phyloP scores from a whole-genome alignment of 1,139 yeast species.

The Saccharomyces pastorianus region DNA sequence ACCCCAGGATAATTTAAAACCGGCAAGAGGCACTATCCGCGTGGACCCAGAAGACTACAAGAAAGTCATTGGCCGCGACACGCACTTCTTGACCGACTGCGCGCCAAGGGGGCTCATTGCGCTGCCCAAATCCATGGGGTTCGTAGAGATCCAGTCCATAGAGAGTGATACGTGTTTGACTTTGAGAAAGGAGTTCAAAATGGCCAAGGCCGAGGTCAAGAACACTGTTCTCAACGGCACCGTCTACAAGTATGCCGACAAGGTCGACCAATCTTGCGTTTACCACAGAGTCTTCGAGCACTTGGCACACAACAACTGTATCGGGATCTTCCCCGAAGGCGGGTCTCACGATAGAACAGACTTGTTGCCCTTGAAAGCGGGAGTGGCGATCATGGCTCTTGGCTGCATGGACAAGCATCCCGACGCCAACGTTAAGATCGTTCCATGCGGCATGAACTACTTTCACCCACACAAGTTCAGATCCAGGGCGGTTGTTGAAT shows the following conservation, averaged over 20 bases:
- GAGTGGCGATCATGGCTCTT: constrained; percentile 74
- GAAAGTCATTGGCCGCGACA: constrained; percentile 53
- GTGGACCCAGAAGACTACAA: constrained; percentile 43
- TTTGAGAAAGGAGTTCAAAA: constrained; percentile 67
- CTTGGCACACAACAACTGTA: constrained; percentile 66
- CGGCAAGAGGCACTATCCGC: constrained; percentile 53
- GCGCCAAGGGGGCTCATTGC: constrained; percentile 63
- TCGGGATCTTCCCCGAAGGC: constrained; percentile 94
- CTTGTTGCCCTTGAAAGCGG: constrained; percentile 65
- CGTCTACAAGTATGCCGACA: constrained; percentile 63
- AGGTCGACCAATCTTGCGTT: constrained; percentile 77
- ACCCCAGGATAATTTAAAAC: constrained; percentile 72
- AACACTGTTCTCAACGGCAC: constrained; percentile 47
- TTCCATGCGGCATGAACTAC: constrained; percentile 72
- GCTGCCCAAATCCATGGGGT: constrained; percentile 72
- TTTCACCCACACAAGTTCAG: constrained; percentile 70
- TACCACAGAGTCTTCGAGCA: constrained; percentile 78
- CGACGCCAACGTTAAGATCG: constrained; percentile 47
- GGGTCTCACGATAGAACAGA: constrained; percentile 67
- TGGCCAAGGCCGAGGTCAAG: constrained; percentile 36
- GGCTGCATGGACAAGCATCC: constrained; percentile 62
- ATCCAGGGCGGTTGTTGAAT: constrained; percentile 81
- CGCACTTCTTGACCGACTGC: constrained; percentile 62
- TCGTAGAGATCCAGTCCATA: constrained; percentile 60
- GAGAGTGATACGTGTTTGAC: constrained; percentile 65